Percentiles rank a stretch among this genome's conserved stretches.
These are phyloP conservation scores for Verticillium nonalfalfae DNA, from an alignment of 2,329 filamentous ascomycete genomes.

Conservation along the genomic window DNA sequence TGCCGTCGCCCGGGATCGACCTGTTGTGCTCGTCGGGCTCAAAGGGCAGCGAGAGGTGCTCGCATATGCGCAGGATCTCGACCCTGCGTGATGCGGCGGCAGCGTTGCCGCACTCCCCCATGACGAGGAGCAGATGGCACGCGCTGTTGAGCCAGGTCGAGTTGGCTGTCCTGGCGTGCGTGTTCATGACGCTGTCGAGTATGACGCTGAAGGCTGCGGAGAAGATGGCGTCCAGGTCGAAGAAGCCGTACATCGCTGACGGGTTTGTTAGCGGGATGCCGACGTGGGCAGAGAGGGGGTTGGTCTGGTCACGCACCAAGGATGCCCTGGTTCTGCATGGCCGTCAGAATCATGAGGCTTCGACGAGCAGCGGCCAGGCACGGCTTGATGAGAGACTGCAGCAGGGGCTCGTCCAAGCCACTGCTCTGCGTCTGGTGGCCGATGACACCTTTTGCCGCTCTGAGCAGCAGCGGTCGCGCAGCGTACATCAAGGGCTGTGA, in stretches of 20 bases:
- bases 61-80: neutral
- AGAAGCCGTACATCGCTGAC: neutral
- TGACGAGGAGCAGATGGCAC: neutral
- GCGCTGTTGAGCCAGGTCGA: neutral
- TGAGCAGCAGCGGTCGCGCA: neutral
- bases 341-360: neutral
- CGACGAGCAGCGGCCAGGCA: neutral
- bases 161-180: neutral
- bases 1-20: neutral
- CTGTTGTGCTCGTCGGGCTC: neutral
- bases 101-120: neutral
- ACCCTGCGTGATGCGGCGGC: neutral
- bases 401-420: neutral
- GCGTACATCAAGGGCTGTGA: neutral
- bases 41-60: neutral
- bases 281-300: neutral
- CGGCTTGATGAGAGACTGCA: neutral
- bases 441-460: neutral
- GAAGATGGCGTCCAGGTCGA: constrained; percentile 1
- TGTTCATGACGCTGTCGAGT: neutral
- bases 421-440: neutral
- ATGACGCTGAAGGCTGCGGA: neutral
- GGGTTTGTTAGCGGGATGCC: neutral
- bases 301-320: neutral
- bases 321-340: neutral